Evolutionary conservation across 208 protist species (phyloP).

Genomic region (Trypanosoma brucei): DNA sequence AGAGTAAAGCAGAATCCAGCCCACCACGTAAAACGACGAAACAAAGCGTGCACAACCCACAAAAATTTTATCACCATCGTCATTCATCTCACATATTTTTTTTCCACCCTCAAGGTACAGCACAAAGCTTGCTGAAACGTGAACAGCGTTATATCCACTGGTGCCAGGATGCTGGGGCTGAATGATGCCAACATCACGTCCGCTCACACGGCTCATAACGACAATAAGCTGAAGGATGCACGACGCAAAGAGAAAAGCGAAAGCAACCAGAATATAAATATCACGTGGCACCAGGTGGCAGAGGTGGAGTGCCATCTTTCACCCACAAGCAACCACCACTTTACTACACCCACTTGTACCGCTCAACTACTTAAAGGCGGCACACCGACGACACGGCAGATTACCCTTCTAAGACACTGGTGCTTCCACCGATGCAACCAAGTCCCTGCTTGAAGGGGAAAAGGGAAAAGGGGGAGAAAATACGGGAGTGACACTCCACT

Average conservation of each 20-base stretch:
- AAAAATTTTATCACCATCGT: slow-evolving; percentile 21
- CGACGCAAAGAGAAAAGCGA: slow-evolving; percentile 41
- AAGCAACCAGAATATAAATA: slow-evolving; percentile 20
- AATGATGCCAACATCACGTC: slow-evolving; percentile 34
- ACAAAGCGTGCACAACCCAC: slow-evolving; percentile 50
- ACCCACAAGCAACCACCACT: not conserved
- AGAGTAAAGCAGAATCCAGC: slow-evolving; percentile 38
- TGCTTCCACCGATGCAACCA: too few species aligned
- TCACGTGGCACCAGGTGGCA: slow-evolving; percentile 55
- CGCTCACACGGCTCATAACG: slow-evolving; percentile 30
- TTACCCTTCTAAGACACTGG: too few species aligned
- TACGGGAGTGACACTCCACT: too few species aligned
- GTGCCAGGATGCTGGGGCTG: not conserved
- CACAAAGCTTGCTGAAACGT: slow-evolving; percentile 32
- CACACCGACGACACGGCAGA: too few species aligned
- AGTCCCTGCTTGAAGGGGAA: too few species aligned
- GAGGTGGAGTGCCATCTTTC: slow-evolving; percentile 38
- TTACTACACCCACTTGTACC: too few species aligned
- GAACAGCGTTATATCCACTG: slow-evolving; percentile 15
- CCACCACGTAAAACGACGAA: slow-evolving; percentile 44
- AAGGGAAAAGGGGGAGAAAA: too few species aligned
- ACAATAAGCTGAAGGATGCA: slow-evolving; percentile 44
- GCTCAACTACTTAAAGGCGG: too few species aligned
- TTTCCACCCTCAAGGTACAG: slow-evolving; percentile 20
- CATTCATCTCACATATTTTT: slow-evolving; percentile 27